Evolutionary conservation across 2,329 filamentous ascomycete genomes (phyloP).

Genomic region (Tolypocladium nubicola): DNA sequence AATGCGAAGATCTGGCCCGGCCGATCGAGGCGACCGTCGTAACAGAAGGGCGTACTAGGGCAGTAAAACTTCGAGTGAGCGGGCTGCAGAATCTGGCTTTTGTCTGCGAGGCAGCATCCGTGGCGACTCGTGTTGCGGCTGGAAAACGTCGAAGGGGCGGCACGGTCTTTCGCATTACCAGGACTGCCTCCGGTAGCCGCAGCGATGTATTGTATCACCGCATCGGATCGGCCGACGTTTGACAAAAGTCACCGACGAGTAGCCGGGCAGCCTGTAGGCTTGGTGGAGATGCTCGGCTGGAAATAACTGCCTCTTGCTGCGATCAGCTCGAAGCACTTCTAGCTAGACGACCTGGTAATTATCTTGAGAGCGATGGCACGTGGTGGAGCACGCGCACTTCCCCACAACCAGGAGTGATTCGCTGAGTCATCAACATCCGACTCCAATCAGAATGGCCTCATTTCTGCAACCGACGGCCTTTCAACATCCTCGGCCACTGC

Average conservation of each 20-base stretch:
- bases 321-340: not conserved
- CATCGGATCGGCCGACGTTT: conserved; percentile 6
- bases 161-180: conserved; percentile 19
- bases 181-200: conserved; percentile 9
- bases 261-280: not conserved
- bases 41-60: conserved; percentile 7
- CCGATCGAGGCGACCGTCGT: conserved; percentile 1
- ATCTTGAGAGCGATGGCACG: not conserved
- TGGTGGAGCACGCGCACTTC: not conserved
- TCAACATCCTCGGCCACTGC: conserved; percentile 16
- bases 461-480: conserved; percentile 17
- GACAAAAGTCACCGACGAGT: not conserved
- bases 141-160: conserved; percentile 8
- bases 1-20: conserved; percentile 4
- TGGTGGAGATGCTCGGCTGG: not conserved
- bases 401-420: not conserved
- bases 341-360: not conserved
- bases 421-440: conserved; percentile 24
- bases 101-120: not conserved
- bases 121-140: conserved; percentile 7
- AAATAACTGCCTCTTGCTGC: not conserved
- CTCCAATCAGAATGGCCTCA: conserved; percentile 27
- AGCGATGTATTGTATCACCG: conserved; percentile 10
- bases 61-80: conserved; percentile 5
- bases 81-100: not conserved